Base-by-base conservation (phyloP, 2,329 filamentous ascomycete species). In the Boeremia exigua region DNA sequence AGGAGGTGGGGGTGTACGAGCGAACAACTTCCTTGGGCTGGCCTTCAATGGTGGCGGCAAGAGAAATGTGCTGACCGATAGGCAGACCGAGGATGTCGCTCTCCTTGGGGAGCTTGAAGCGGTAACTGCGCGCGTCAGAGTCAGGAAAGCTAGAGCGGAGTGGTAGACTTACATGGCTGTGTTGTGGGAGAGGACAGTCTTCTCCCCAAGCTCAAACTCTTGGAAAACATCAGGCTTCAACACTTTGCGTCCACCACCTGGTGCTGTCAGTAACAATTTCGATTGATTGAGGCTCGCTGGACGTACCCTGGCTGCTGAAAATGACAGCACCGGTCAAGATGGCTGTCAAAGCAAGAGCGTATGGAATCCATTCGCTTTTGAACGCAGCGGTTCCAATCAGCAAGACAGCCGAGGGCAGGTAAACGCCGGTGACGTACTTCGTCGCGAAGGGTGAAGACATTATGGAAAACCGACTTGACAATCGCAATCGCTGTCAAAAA, bases 61-160 rank as follows among this genome's bases (percentile, higher is more conserved):
- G 92, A 60, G 94, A 97, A 79, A 99, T 97, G 83, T 99, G 95
- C 82, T 99, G 95, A 74, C 95, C 95, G 81, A 98, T 98, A 65
- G 95, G 94, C 38, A 98, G 90, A 72, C 95, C 95, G 71, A 98
- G 91, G 76, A 97, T 92, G 66, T 90, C 86, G 68, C 82, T 88
- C 36, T 88, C 80, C 47, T 83, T 83, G 54, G 93, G 93, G 36
- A 99, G 90, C 63, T 85, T 84, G 81, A 98, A 97, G 72, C 95
- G 92, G 84, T 98, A 99, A 81, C 89, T 92, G 58, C 49, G 14
- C 28, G 11, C 11, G 25, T 67, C 48, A 65, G 60, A 51, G 23
- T 2, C n/a, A 27, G 27, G 3, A 11, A 12, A 14, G 10, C 12
- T 12, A 19, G 8, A 15, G n/a, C 3, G 17, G n/a, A 2, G 15